Base-by-base conservation (phyloP, 805 yeast species). In the Cyberlindnera euphorbiae region DNA sequence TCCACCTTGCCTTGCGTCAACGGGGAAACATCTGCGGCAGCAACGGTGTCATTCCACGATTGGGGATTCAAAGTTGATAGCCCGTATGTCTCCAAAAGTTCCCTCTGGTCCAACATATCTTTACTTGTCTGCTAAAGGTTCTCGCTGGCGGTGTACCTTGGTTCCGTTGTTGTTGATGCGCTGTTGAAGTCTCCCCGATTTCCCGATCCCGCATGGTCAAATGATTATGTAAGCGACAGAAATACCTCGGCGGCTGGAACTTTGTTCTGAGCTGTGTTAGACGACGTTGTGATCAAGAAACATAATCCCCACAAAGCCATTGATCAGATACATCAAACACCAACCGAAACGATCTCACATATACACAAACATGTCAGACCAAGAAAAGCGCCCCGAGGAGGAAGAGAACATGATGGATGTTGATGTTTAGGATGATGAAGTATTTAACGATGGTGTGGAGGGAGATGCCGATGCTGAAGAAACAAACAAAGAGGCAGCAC, bases 41-140 rank as follows among this genome's bases (percentile, higher is more conserved):
- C 17, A 38, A 42, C 28, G 46, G 49, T 22, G 9, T 53, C 52
- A 1, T 35, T 43, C 71, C 71, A 67, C 1, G 64, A 57, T 5
- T 42, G 42, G 0, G 80, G 81, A 24, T 59, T 39, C 17, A 66
- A 45, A 0, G 75, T 62, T 26, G 55, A 62, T 31, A 75, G 50
- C 35, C 69, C 71, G 47, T 75, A 75, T 29, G 64, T 64, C 4
- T 56, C 53, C 28, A 59, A 45, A 10, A 67, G 34, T 9, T 52
- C 49, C 11, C 13, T 8, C 4, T 51, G 46, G 6, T 59, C 63
- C 47, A 45, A 9, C 22, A 19, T 19, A n/a, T n/a, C n/a, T n/a
- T n/a, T n/a, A n/a, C n/a, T n/a, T n/a, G n/a, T n/a, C n/a, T n/a
- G n/a, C n/a, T n/a, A n/a, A n/a, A n/a, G n/a, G n/a, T n/a, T n/a